Conservation (phyloP, 2,329 filamentous ascomycete genomes). For the Lasiodiplodia sp. region DNA sequence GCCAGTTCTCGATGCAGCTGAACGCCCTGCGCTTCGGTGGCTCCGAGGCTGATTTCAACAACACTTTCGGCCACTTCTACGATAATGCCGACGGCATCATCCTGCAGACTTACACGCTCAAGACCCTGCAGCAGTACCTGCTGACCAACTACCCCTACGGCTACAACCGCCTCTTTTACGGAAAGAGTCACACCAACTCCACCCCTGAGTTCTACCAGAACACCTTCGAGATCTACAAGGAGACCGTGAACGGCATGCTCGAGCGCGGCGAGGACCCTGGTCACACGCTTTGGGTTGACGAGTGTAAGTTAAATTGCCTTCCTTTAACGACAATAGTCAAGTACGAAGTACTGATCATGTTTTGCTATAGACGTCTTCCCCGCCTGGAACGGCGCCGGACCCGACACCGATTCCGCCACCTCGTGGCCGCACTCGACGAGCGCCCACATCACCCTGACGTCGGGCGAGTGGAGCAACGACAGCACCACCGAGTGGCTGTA, state of each 20-base stretch:
- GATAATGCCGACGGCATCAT: neutral
- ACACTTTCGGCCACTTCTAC: conserved; percentile 21
- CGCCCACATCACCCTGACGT: conserved; percentile 26
- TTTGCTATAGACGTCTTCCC: conserved; percentile 3
- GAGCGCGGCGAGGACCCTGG: conserved; percentile 25
- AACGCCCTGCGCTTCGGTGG: conserved; percentile 24
- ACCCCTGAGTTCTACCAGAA: conserved; percentile 19
- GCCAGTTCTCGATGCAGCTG: conserved; percentile 17
- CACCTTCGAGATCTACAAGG: conserved; percentile 25
- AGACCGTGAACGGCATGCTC: conserved; percentile 27
- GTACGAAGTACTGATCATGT: neutral
- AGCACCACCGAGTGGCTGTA: conserved; percentile 22
- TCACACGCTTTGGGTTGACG: conserved; percentile 27
- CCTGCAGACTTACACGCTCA: conserved; percentile 20
- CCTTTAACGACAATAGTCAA: neutral
- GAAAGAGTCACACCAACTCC: conserved; percentile 29
- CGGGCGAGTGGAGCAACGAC: conserved; percentile 26
- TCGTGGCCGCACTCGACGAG: conserved; percentile 25
- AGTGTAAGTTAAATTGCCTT: neutral
- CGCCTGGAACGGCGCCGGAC: conserved; percentile 23
- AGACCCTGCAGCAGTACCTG: conserved; percentile 25
- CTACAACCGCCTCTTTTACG: conserved; percentile 28
- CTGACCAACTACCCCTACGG: conserved; percentile 29
- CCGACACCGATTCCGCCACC: conserved; percentile 1
- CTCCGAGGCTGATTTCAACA: conserved; percentile 16